These are phyloP conservation scores for Cyamopsis tetragonoloba DNA, from an alignment of 306 rosid species.

Conservation along the genomic window DNA sequence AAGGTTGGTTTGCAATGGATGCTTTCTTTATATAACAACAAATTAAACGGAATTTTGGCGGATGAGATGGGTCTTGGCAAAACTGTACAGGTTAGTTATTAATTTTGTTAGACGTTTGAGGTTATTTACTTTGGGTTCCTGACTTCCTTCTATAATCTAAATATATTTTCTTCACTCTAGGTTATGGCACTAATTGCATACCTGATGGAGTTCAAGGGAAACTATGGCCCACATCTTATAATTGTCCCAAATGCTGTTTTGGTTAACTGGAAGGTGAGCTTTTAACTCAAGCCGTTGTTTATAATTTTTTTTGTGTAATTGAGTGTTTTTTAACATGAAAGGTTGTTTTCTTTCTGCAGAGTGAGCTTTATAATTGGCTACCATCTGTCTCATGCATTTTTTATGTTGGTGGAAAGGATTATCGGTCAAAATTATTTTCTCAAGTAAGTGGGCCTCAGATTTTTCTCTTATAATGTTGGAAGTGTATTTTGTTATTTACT, in stretches of 20 bases:
- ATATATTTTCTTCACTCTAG: slow-evolving; percentile 36
- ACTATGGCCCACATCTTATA: slow-evolving; percentile 99
- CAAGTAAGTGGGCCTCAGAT: slow-evolving; percentile 60
- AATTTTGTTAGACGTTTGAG: neutral
- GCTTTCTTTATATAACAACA: slow-evolving; percentile 99
- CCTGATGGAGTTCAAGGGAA: slow-evolving; percentile 98
- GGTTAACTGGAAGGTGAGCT: slow-evolving; percentile 95
- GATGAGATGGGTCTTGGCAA: slow-evolving; percentile 99
- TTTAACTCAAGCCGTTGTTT: neutral
- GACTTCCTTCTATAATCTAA: neutral
- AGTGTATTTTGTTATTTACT: slow-evolving; percentile 11
- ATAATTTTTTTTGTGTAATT: neutral
- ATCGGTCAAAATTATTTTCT: slow-evolving; percentile 82
- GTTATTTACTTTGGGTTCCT: slow-evolving; percentile 11
- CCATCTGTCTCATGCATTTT: slow-evolving; percentile 93
- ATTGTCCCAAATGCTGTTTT: slow-evolving; percentile 98
- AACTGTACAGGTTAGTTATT: slow-evolving; percentile 85
- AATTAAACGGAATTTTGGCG: slow-evolving; percentile 93
- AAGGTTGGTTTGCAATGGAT: slow-evolving; percentile 99
- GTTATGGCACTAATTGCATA: slow-evolving; percentile 99
- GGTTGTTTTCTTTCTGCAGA: slow-evolving; percentile 52
- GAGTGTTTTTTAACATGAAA: slow-evolving; percentile 12
- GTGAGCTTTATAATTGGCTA: slow-evolving; percentile 86
- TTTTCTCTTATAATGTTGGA: slow-evolving; percentile 10
- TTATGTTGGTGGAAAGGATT: slow-evolving; percentile 95